Base-by-base conservation (phyloP, 23 red algal genomes). In the Gracilaria domingensis region DNA sequence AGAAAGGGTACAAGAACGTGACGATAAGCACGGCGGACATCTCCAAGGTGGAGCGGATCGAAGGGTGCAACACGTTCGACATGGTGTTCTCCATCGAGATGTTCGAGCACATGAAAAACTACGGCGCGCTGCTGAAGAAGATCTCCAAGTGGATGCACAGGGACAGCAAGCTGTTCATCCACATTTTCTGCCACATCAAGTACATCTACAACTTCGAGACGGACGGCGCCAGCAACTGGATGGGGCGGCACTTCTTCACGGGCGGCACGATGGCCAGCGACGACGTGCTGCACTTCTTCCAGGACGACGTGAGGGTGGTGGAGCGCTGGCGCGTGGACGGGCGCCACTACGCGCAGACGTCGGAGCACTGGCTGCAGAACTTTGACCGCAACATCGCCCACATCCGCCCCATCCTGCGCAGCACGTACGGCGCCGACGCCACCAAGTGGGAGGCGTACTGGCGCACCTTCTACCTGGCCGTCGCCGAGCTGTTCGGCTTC, bases 71-170 rank as follows among this genome's bases (percentile, higher is more conserved):
- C 38, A 84, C 71, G 44, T 99, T 96, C 59, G 94, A 99, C 81
- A 74, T 93, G 45, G 75, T 96, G 12, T 83, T 99, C 16, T 96
- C 84, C 37, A 90, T 99, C 24, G 97, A 99, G 82, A 96, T 96
- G 94, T 96, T 99, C 60, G 97, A 99, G 61, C 97, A 99, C 80
- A 96, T 99, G 97, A 94, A 95, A 60, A 93, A 96, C 84, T 99
- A 99, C 75, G 78, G 70, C 21, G 85, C 53, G 53, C 78, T 99
- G 53, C 58, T 99, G 82, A 30, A 61, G 38, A 95, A 95, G 75
- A 55, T 99, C 25, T 80, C 91, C 0, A 36, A 23, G 17, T 99
- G 97, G 94, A 76, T 96, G 75, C 83, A 95, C 45, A 85, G 88
- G 42, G 42, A 99, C 28, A 90, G 90, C 38, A 28, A 28, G 8